A percentile compares a stretch with the other conserved stretches of the same genome.
phyloP scores from a whole-genome alignment of 1,139 yeast species.

The Nakaseomyces sp. region DNA sequence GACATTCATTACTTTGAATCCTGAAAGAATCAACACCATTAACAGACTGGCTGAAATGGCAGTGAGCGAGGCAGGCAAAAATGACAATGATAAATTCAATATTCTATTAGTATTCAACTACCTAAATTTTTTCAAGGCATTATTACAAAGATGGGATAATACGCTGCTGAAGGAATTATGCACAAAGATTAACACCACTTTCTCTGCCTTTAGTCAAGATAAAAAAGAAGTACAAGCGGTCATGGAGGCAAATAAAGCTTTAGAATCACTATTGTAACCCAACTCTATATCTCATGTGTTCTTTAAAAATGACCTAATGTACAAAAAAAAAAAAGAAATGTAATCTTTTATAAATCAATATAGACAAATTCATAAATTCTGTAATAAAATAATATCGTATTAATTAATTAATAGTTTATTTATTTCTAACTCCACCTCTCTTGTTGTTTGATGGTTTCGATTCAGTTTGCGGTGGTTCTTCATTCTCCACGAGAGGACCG shows the following conservation, averaged over 20 bases:
- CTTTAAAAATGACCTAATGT: too few relatives aligned
- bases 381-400: background rate
- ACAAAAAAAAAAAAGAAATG: too few relatives aligned
- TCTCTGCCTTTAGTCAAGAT: background rate
- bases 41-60: conserved; percentile 18
- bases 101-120: conserved; percentile 19
- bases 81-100: conserved; percentile 6
- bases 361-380: background rate
- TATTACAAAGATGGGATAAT: conserved; percentile 23
- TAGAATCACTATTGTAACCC: background rate
- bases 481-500: conserved; percentile 76
- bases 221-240: conserved; percentile 1
- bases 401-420: conserved; percentile 4
- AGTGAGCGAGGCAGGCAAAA: conserved; percentile 9
- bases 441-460: conserved; percentile 36
- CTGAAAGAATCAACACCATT: conserved; percentile 20
- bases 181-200: background rate
- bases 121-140: conserved; percentile 18
- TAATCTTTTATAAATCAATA: background rate
- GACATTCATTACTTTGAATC: conserved; percentile 17
- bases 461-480: conserved; percentile 40
- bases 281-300: background rate
- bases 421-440: conserved; percentile 29
- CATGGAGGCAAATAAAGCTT: conserved; percentile 5
- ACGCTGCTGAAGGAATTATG: conserved; percentile 12